Evolutionary conservation across 768 basidiomycete species (phyloP), one percentile per base, ranked within the genome.

Genomic region (Agrocybe chaxingu): DNA sequence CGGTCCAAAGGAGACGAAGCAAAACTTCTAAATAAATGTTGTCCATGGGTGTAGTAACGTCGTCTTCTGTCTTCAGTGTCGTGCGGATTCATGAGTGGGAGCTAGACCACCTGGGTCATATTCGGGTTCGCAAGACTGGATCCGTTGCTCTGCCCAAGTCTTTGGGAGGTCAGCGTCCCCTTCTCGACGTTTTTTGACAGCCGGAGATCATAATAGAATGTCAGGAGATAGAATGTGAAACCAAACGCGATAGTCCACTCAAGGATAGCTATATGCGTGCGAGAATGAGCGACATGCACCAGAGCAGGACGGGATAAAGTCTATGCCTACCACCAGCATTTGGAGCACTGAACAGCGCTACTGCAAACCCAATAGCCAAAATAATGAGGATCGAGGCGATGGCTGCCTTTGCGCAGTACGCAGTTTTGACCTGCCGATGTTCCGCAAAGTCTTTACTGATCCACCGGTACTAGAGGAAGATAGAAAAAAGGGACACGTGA

Each of bases 161-260:
- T 34, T 43, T 35, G 34, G 16, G 47, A 59, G 57, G 61, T 70
- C 32, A 79, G 70, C 57, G 81, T 70, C 37, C 80, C 79, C 51
- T 70, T 73, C 42, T 66, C 67, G 2, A 77, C 65, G 44, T 80
- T 81, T 57, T 78, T 82, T 3, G 81, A 74, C 63, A 78, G 73
- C 43, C 80, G 71, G n/a, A 89, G 73, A 64, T 92, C 89, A 62
- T 78, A 86, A 55, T 65, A 80, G 68, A 87, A 91, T 0, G 87
- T 85, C 51, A 88, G 70, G 36, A 89, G 68, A 64, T 87, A 91
- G 56, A 87, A 75, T 4, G 84, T 84, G 64, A 82, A 89, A 7
- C 85, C 80, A 47, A 90, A 83, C 3, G 78, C 76, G 43, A 92
- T 87, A 0, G 65, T 60, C 89, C 89, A 92, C 64, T 92, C 89